Conservation (phyloP, 2,329 filamentous ascomycete genomes). For the Diatrype stigma region DNA sequence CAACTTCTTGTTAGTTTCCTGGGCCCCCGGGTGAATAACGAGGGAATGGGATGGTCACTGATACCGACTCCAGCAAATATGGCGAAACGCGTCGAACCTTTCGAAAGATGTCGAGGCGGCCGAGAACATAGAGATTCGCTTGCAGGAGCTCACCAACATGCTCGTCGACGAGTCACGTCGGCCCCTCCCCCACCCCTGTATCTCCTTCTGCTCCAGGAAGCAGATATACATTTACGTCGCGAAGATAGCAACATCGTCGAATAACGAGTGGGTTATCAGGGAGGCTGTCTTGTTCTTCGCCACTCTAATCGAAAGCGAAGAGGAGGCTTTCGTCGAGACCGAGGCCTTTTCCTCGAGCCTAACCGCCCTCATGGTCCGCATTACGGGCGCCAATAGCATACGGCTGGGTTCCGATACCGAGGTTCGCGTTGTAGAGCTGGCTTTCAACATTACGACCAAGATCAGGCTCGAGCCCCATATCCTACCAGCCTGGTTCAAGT, state of each 20-base stretch:
- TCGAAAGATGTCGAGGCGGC: constrained; percentile 57
- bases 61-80: constrained; percentile 43
- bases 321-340: constrained; percentile 90
- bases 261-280: constrained; percentile 80
- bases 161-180: constrained; percentile 86
- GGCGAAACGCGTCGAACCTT: constrained; percentile 59
- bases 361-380: constrained; percentile 78
- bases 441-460: constrained; percentile 96
- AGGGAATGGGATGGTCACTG: no score
- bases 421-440: constrained; percentile 81
- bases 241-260: constrained; percentile 80
- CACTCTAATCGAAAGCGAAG: constrained; percentile 90
- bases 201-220: constrained; percentile 78
- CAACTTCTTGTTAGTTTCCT: constrained; percentile 50
- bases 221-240: constrained; percentile 87
- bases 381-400: constrained; percentile 69
- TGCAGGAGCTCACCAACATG: constrained; percentile 64
- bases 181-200: constrained; percentile 85
- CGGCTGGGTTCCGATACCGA: constrained; percentile 78
- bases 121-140: constrained; percentile 57
- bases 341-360: constrained; percentile 79
- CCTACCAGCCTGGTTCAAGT: constrained; percentile 86
- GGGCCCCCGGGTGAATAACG: neutral
- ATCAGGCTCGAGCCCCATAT: constrained; percentile 86
- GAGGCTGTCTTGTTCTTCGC: constrained; percentile 85